These are phyloP conservation scores for Lolium multiflorum DNA, from an alignment of 176 grass and related monocot species.

Conservation along the genomic window DNA sequence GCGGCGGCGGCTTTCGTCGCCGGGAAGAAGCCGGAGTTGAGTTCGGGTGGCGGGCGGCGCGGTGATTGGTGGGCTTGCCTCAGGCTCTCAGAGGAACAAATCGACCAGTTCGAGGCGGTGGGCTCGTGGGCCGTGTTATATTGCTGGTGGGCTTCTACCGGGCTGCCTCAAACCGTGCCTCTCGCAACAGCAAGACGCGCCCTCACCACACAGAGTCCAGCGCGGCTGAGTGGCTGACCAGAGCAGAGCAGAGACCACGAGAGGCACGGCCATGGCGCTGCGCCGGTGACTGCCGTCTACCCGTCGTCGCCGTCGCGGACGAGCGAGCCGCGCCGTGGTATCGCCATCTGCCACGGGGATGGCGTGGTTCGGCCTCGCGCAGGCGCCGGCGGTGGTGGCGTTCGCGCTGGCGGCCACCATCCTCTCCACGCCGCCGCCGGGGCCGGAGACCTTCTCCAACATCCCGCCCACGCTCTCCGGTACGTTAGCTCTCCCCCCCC, in stretches of 20 bases:
- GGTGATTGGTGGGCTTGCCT: not conserved
- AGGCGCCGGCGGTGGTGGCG: slow-evolving; percentile 35
- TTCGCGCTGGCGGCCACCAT: slow-evolving; percentile 52
- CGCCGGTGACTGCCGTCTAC: not conserved
- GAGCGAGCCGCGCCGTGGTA: not conserved
- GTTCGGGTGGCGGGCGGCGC: not conserved
- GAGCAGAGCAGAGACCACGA: not conserved
- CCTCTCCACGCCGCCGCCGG: slow-evolving; percentile 48
- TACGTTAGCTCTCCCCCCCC: not conserved
- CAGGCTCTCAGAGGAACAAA: no score
- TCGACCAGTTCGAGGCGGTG: not conserved
- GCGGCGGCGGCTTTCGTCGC: not conserved
- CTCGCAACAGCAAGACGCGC: not conserved
- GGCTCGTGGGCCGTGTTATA: not conserved
- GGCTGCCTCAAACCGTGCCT: not conserved
- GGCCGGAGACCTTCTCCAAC: slow-evolving; percentile 50
- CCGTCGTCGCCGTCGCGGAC: not conserved
- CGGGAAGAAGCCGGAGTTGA: not conserved
- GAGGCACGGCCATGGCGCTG: not conserved
- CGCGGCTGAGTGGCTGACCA: slow-evolving; percentile 18
- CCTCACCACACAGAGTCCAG: slow-evolving; percentile 22
- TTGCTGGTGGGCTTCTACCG: not conserved
- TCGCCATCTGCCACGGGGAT: not conserved
- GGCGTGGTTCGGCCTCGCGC: not conserved
- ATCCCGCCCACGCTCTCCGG: slow-evolving; percentile 61